Conservation (phyloP, 306 rosid genomes). For the Sindora glabra region DNA sequence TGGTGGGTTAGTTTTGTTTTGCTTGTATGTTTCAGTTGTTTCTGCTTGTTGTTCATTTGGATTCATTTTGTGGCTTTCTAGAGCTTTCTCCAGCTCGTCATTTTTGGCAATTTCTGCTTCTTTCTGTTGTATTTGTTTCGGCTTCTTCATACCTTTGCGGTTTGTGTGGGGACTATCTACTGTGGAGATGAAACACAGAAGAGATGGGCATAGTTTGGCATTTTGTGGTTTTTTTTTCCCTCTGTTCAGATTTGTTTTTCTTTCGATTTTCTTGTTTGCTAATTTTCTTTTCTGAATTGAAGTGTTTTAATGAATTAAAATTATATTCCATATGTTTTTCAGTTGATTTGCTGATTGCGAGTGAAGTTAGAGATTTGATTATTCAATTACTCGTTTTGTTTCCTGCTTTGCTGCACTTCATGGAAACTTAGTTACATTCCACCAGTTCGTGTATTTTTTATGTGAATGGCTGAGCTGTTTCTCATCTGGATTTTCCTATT, state of each 20-base stretch:
- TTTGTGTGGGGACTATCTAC: conserved; percentile 1
- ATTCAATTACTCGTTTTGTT: background rate
- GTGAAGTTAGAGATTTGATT: conserved; percentile 16
- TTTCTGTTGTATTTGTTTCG: background rate
- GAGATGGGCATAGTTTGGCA: conserved; percentile 8
- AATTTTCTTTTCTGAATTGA: background rate
- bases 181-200: background rate
- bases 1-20: conserved; percentile 30
- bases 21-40: background rate
- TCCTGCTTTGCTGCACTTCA: conserved; percentile 17
- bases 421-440: conserved; percentile 4
- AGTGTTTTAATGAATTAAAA: background rate
- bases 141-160: background rate
- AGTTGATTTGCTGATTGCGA: conserved; percentile 2
- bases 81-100: conserved; percentile 17
- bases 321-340: background rate
- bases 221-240: background rate
- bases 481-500: background rate
- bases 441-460: too few relatives aligned
- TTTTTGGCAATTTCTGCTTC: conserved; percentile 4
- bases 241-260: background rate
- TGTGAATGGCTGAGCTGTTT: background rate
- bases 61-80: background rate
- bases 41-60: background rate
- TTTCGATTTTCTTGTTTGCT: background rate